Percentiles rank a stretch among this genome's conserved stretches.
Evolutionary conservation across 2,329 filamentous ascomycete genomes (phyloP).

Genomic region (Cryphonectria parasitica): DNA sequence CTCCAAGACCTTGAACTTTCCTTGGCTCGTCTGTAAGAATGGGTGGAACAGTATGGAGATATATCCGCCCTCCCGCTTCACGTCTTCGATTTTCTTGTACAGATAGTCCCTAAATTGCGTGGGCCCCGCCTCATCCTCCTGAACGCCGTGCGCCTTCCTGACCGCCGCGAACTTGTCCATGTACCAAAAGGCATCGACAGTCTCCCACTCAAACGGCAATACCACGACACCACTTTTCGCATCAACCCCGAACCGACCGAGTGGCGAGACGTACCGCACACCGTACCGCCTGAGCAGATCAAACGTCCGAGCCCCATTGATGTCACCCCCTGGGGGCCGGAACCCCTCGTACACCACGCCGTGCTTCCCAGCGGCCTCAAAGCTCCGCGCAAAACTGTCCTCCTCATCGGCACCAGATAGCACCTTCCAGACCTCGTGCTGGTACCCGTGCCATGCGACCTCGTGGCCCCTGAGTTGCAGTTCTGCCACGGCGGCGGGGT

Average conservation of each 20-base stretch:
- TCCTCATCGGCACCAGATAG: constrained; percentile 29
- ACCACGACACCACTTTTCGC: constrained; percentile 31
- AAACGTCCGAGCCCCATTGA: constrained; percentile 34
- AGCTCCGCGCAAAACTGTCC: constrained; percentile 36
- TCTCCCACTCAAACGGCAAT: constrained; percentile 38
- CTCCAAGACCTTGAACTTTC: constrained; percentile 35
- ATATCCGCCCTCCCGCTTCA: constrained; percentile 31
- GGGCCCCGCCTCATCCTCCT: constrained; percentile 28
- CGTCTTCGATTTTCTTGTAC: constrained; percentile 32
- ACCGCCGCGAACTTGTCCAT: constrained; percentile 38
- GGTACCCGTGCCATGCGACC: constrained; percentile 39
- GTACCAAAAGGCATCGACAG: constrained; percentile 40
- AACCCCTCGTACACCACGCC: constrained; percentile 35
- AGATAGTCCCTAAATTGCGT: constrained; percentile 32
- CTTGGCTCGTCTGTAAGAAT: constrained; percentile 35
- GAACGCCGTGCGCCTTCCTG: constrained; percentile 30
- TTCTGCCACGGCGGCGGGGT: constrained; percentile 31
- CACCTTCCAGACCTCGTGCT: constrained; percentile 36
- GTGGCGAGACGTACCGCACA: constrained; percentile 36
- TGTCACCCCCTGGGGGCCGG: constrained; percentile 35
- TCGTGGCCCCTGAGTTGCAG: constrained; percentile 35
- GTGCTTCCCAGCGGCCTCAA: constrained; percentile 24
- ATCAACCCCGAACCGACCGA: constrained; percentile 32
- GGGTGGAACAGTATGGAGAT: constrained; percentile 39
- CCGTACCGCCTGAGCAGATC: constrained; percentile 32